Base-by-base conservation (phyloP, 768 basidiomycete species). In the Daedaleopsis sinensis region DNA sequence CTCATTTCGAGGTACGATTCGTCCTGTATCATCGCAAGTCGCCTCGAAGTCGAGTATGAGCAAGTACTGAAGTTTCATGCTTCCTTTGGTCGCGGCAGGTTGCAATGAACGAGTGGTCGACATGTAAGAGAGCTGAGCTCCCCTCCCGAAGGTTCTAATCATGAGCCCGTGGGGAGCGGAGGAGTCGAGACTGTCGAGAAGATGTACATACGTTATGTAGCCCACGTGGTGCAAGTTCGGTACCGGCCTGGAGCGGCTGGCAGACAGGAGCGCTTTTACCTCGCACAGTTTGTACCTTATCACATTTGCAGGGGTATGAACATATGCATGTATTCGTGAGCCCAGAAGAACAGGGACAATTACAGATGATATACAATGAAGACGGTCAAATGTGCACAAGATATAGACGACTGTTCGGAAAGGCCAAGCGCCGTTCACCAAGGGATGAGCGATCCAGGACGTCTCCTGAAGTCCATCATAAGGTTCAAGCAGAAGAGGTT, bases 401-500 rank as follows among this genome's bases (percentile, higher is more conserved):
- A 15, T 0, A 3, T 35, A n/a, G 15, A 37, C 27, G 27, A 13
- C 0, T 11, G 18, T 42, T 19, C 1, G 37, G 23, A 42, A 23
- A 54, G 12, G 38, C 27, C 27, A 24, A 12, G 18, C 18, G 19
- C 12, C 46, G 10, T 50, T 62, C 47, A 75, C 73, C 68, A 78
- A 66, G 71, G 71, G 1, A 69, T 37, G 43, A 59, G 50, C 11
- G 61, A 62, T 57, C 51, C 61, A n/a, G 53, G 59, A 57, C 57
- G 58, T 1, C 39, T 82, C 82, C 84, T 82, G 69, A 96, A 96
- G 77, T 95, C 83, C 48, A 95, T 86, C 57, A 79, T 80, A 49
- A 99, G 79, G 64, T 93, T 76, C 57, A 96, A 74, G 77, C 96
- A 98, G 54, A 94, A 63, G 81, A 96, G 75, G 55, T 87, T 83